A percentile compares a stretch with the other conserved stretches of the same genome.
These are phyloP conservation scores for Chaetomium olivaceum DNA, from an alignment of 2,329 filamentous ascomycete genomes.

Conservation along the genomic window DNA sequence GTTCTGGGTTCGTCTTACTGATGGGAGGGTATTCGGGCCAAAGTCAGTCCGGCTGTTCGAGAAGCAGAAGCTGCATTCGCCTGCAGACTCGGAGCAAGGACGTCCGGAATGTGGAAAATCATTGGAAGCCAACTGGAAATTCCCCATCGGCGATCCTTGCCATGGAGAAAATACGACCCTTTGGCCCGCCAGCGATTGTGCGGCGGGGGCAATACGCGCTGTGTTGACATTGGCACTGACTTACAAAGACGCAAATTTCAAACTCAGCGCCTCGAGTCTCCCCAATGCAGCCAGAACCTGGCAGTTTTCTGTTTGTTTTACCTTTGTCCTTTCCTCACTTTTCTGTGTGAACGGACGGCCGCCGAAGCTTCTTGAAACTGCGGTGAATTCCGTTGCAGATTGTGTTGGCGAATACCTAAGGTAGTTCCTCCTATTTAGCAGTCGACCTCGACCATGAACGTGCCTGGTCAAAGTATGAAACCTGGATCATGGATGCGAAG, in stretches of 20 bases:
- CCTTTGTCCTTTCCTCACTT: no score
- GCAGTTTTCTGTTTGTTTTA: no score
- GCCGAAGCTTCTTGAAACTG: no score
- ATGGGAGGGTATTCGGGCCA: neutral
- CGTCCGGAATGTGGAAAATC: neutral
- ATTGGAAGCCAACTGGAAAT: neutral
- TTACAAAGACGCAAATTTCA: neutral
- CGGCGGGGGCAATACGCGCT: neutral
- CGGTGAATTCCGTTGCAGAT: no score
- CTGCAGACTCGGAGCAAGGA: neutral
- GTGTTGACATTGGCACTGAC: neutral
- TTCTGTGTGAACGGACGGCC: no score
- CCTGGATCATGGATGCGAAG: no score
- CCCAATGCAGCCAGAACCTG: no score
- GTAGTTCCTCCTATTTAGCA: no score
- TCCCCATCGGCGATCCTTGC: neutral
- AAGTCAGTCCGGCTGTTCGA: neutral
- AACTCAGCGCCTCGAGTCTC: neutral
- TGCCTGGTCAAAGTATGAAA: no score
- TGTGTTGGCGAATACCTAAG: no score
- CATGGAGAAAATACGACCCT: neutral
- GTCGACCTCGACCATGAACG: no score
- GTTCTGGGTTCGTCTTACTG: neutral
- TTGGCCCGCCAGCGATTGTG: neutral
- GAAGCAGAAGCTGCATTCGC: neutral